A percentile compares a stretch with the other conserved stretches of the same genome.
Evolutionary conservation across 148 eudicot genomes (phyloP).

Genomic region (Chenopodium berlandieri): DNA sequence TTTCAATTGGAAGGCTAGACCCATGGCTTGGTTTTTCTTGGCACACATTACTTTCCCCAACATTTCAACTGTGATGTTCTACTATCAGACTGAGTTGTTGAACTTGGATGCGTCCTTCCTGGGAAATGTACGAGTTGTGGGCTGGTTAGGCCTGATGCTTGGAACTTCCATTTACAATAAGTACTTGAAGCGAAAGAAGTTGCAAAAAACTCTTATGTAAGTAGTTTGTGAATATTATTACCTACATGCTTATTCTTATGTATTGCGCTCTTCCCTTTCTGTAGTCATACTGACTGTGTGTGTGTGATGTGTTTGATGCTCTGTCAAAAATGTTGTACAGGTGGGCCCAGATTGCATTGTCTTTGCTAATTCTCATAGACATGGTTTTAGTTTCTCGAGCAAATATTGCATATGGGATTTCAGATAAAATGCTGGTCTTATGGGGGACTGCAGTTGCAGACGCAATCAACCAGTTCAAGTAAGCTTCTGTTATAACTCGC

Average conservation of each 20-base stretch:
- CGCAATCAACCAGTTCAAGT: conserved; percentile 96
- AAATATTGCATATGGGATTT: conserved; percentile 59
- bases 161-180: conserved; percentile 85
- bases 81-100: conserved; percentile 82
- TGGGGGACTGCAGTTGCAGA: conserved; percentile 87
- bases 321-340: conserved; percentile 39
- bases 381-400: conserved; percentile 68
- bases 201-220: conserved; percentile 78
- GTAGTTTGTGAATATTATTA: conserved; percentile 15
- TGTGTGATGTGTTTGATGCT: conserved; percentile 10
- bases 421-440: conserved; percentile 76
- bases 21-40: conserved; percentile 97
- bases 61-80: conserved; percentile 87
- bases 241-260: neutral
- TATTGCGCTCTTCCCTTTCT: neutral
- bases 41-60: conserved; percentile 83
- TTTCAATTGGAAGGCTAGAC: conserved; percentile 60
- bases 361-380: conserved; percentile 59
- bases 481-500: conserved; percentile 27
- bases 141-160: conserved; percentile 93
- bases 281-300: conserved; percentile 1
- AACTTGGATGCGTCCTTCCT: conserved; percentile 84
- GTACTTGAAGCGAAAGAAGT: conserved; percentile 66
- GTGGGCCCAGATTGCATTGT: conserved; percentile 73
- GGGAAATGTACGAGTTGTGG: conserved; percentile 84